phyloP scores from a whole-genome alignment of 768 basidiomycete genomes.

The Clitopilus hobsonii region DNA sequence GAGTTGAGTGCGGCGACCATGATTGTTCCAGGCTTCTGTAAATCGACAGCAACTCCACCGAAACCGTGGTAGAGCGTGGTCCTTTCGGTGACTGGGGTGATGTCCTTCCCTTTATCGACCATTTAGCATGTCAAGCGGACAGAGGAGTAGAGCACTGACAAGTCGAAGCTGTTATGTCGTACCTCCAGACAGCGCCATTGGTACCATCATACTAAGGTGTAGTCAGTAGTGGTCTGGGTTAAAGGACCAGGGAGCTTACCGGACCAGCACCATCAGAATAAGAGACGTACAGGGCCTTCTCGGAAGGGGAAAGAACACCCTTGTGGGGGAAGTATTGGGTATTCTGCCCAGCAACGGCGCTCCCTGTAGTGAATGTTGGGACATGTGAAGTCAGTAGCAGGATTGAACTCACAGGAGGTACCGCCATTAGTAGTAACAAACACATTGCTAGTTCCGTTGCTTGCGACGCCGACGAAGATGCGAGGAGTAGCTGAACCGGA shows the following conservation, averaged over 20 bases:
- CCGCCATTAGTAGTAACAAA: slow-evolving; percentile 56
- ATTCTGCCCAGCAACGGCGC: slow-evolving; percentile 52
- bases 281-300: slow-evolving; percentile 54
- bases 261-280: slow-evolving; percentile 63
- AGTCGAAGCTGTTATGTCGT: slow-evolving; percentile 45
- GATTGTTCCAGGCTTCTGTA: slow-evolving; percentile 55
- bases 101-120: slow-evolving; percentile 41
- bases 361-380: no score
- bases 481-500: slow-evolving; percentile 51
- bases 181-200: slow-evolving; percentile 43
- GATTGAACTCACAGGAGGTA: slow-evolving; percentile 43
- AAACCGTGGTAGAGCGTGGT: slow-evolving; percentile 58
- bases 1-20: slow-evolving; percentile 67
- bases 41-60: slow-evolving; percentile 57
- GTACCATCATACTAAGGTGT: slow-evolving; percentile 47
- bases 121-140: not conserved
- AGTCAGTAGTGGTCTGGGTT: not conserved
- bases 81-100: slow-evolving; percentile 54
- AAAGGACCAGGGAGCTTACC: slow-evolving; percentile 17
- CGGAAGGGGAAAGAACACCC: slow-evolving; percentile 55
- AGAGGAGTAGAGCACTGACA: slow-evolving; percentile 19
- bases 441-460: slow-evolving; percentile 46
- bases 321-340: slow-evolving; percentile 60
- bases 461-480: slow-evolving; percentile 68
- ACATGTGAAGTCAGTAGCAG: no score